phyloP scores from a whole-genome alignment of 495 filamentous ascomycete species.

The Thermothielavioides terrestris region DNA sequence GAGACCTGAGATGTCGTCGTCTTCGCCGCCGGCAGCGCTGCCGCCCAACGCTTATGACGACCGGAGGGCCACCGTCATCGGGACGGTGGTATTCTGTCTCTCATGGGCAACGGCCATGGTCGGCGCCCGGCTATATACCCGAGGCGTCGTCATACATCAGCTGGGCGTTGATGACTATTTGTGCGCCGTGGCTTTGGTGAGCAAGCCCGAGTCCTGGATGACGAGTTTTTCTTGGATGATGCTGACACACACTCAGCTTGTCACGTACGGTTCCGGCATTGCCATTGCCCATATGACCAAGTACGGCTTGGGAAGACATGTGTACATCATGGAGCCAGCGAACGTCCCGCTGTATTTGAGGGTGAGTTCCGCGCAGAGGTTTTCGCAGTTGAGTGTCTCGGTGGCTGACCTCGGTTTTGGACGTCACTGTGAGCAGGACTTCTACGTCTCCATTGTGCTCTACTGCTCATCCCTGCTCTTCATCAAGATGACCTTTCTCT shows the following conservation, averaged over 20 bases:
- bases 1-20: constrained; percentile 2
- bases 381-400: neutral
- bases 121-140: constrained; percentile 18
- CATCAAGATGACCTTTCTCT: constrained; percentile 27
- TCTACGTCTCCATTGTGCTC: constrained; percentile 28
- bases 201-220: neutral
- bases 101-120: constrained; percentile 16
- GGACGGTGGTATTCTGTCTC: constrained; percentile 11
- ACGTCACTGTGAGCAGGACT: no score
- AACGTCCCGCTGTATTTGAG: constrained; percentile 19
- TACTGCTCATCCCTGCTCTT: constrained; percentile 23
- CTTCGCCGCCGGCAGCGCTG: neutral
- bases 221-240: no score
- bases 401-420: no score
- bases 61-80: constrained; percentile 12
- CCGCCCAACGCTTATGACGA: constrained; percentile 19
- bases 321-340: constrained; percentile 10
- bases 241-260: no score
- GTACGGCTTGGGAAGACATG: constrained; percentile 17
- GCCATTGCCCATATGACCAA: constrained; percentile 22
- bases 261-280: constrained; percentile 12
- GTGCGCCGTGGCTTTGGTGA: constrained; percentile 14
- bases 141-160: constrained; percentile 16
- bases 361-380: constrained; percentile 2
- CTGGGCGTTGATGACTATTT: constrained; percentile 23